Evolutionary conservation across 1,139 yeast genomes (phyloP).

Genomic region (Groenewaldozyma auringiensis): DNA sequence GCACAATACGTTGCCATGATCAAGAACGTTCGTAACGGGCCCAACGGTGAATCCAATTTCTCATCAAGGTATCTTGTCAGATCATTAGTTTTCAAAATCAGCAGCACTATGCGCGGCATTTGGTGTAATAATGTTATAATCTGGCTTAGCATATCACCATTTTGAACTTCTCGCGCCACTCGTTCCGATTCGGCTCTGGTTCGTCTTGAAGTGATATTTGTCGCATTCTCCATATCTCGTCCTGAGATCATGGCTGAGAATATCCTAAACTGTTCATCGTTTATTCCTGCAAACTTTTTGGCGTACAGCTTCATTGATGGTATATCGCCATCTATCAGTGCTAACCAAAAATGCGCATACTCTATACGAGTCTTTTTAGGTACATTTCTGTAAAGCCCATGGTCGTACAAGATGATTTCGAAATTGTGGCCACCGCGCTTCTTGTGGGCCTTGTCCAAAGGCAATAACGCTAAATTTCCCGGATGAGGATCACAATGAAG

Average conservation of each 20-base stretch:
- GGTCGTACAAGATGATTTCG: slow-evolving; percentile 88
- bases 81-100: slow-evolving; percentile 90
- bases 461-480: slow-evolving; percentile 82
- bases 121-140: slow-evolving; percentile 72
- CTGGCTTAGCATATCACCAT: slow-evolving; percentile 57
- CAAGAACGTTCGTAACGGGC: slow-evolving; percentile 79
- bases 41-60: slow-evolving; percentile 69
- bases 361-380: slow-evolving; percentile 69
- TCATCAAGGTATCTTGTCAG: slow-evolving; percentile 85
- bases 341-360: slow-evolving; percentile 90
- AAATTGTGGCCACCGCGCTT: slow-evolving; percentile 49
- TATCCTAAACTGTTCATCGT: slow-evolving; percentile 68
- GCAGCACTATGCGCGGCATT: slow-evolving; percentile 77
- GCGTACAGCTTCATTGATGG: slow-evolving; percentile 66
- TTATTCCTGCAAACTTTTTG: slow-evolving; percentile 69
- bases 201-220: slow-evolving; percentile 50
- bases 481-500: slow-evolving; percentile 98
- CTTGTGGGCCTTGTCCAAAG: slow-evolving; percentile 18
- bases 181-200: slow-evolving; percentile 48
- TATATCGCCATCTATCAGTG: slow-evolving; percentile 65
- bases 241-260: slow-evolving; percentile 96
- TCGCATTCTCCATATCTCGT: slow-evolving; percentile 63
- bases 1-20: slow-evolving; percentile 92
- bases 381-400: slow-evolving; percentile 84
- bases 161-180: slow-evolving; percentile 56